Conservation (phyloP, 2,329 filamentous ascomycete genomes). For the Penicillium crustosum region DNA sequence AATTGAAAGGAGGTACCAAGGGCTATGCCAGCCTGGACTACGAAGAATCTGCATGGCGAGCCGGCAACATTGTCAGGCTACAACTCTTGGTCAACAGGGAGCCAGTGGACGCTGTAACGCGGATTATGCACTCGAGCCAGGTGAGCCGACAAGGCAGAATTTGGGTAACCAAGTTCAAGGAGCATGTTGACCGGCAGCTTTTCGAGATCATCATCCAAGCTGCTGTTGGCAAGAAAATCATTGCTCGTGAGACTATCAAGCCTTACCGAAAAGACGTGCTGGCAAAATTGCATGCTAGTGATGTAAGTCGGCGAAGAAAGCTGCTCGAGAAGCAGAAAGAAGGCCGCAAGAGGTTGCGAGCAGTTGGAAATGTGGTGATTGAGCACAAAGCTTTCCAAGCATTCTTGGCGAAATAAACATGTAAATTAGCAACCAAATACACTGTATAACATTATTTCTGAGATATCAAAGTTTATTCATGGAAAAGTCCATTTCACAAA, state of each 20-base stretch:
- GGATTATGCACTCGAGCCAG: slow-evolving; percentile 81
- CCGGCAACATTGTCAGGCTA: slow-evolving; percentile 79
- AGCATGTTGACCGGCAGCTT: slow-evolving; percentile 95
- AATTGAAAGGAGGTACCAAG: slow-evolving; percentile 88
- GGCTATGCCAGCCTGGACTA: slow-evolving; percentile 96
- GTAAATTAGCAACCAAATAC: slow-evolving; percentile 14
- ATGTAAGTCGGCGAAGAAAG: slow-evolving; percentile 79
- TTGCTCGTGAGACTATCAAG: slow-evolving; percentile 93
- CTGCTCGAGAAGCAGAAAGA: slow-evolving; percentile 96
- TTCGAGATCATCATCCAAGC: slow-evolving; percentile 97
- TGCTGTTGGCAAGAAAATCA: slow-evolving; percentile 74
- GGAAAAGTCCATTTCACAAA: too few relatives aligned
- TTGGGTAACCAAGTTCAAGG: slow-evolving; percentile 96
- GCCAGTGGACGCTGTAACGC: slow-evolving; percentile 90
- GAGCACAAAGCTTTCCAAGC: slow-evolving; percentile 94
- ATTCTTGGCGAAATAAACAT: slow-evolving; percentile 73
- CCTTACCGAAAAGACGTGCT: slow-evolving; percentile 95
- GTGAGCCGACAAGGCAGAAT: slow-evolving; percentile 74
- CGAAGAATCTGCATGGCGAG: slow-evolving; percentile 86
- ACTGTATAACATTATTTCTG: slow-evolving; percentile 7
- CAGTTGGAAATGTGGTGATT: slow-evolving; percentile 84
- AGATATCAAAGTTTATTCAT: too few relatives aligned
- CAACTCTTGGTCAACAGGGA: slow-evolving; percentile 91
- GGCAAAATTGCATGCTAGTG: slow-evolving; percentile 87
- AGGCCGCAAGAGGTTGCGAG: slow-evolving; percentile 79